These are phyloP conservation scores for Suillus lakei DNA, from an alignment of 768 basidiomycete species.

Conservation along the genomic window DNA sequence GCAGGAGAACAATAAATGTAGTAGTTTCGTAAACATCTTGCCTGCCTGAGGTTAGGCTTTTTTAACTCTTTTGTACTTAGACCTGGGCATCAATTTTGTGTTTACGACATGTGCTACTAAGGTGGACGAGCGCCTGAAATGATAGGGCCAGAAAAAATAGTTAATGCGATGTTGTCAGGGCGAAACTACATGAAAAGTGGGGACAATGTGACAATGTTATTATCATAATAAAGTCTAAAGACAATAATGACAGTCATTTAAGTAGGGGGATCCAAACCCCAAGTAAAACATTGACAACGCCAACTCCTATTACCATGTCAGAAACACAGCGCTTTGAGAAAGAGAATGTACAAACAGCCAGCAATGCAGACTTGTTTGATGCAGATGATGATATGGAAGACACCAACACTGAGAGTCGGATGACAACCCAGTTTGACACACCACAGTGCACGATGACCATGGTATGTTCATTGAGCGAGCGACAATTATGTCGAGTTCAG, in stretches of 20 bases:
- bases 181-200: too few relatives aligned
- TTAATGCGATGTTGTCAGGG: neutral
- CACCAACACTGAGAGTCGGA: neutral
- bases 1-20: neutral
- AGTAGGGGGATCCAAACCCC: neutral
- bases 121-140: neutral
- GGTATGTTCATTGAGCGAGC: neutral
- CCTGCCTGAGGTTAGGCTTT: neutral
- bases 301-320: neutral
- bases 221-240: too few relatives aligned
- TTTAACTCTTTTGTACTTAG: too few relatives aligned
- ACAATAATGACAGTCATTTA: neutral
- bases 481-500: neutral
- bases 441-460: neutral
- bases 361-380: neutral
- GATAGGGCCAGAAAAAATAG: neutral
- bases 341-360: neutral
- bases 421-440: neutral
- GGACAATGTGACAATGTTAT: too few relatives aligned
- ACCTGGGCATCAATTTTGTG: too few relatives aligned
- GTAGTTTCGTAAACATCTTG: neutral
- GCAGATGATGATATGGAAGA: neutral
- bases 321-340: neutral
- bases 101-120: too few relatives aligned
- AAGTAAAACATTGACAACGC: neutral